phyloP scores from a whole-genome alignment of 345 rosid species.

The Lenwebbia sp. region DNA sequence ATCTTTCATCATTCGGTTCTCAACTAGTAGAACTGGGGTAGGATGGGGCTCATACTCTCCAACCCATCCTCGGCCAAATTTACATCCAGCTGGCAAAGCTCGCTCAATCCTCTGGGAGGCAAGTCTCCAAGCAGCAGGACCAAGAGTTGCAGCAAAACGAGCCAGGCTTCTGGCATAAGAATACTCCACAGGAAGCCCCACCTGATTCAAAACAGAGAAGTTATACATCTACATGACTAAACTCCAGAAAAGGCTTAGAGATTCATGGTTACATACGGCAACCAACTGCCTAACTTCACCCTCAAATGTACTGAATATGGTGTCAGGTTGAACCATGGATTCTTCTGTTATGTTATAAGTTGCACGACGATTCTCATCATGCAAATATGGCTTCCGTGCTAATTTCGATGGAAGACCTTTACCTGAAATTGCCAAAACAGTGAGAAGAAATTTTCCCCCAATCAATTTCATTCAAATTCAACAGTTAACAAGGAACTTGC shows the following conservation, averaged over 20 bases:
- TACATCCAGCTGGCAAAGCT: conserved; percentile 56
- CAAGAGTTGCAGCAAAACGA: conserved; percentile 75
- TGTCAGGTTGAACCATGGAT: conserved; percentile 33
- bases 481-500: neutral
- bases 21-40: conserved; percentile 56
- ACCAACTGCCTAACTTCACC: conserved; percentile 70
- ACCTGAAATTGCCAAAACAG: conserved; percentile 22
- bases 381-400: conserved; percentile 33
- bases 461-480: neutral
- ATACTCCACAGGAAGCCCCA: conserved; percentile 76
- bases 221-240: neutral
- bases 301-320: conserved; percentile 75
- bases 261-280: conserved; percentile 42
- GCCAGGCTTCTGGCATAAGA: conserved; percentile 82
- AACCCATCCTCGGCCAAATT: conserved; percentile 89
- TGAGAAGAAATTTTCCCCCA: neutral
- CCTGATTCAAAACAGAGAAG: conserved; percentile 25
- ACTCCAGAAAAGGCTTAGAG: neutral
- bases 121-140: conserved; percentile 76
- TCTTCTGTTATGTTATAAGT: conserved; percentile 46
- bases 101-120: conserved; percentile 70
- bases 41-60: conserved; percentile 87
- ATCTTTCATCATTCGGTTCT: conserved; percentile 30
- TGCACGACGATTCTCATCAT: conserved; percentile 63
- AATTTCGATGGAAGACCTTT: conserved; percentile 39